Percentiles rank a stretch among this genome's conserved stretches.
These are phyloP conservation scores for Septoria linicola DNA, from an alignment of 2,329 filamentous ascomycete genomes.

Conservation along the genomic window DNA sequence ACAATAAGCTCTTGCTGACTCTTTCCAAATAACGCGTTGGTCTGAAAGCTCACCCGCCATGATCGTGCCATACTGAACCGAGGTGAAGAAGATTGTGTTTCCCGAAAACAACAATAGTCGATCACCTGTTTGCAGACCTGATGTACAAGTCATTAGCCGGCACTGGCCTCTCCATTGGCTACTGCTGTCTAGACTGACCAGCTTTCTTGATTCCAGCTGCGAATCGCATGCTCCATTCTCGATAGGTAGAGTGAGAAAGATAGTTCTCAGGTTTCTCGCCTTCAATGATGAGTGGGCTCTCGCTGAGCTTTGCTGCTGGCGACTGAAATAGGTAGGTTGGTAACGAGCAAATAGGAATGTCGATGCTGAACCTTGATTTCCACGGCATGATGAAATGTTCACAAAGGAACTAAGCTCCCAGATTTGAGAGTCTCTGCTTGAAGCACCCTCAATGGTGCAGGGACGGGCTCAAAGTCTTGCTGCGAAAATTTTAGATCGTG, in stretches of 20 bases:
- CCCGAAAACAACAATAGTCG: constrained; percentile 71
- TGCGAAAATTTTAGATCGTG: too few species aligned
- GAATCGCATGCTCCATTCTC: constrained; percentile 69
- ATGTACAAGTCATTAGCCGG: too few species aligned
- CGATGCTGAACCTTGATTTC: constrained; percentile 51
- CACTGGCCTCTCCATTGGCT: too few species aligned
- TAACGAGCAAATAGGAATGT: constrained; percentile 48
- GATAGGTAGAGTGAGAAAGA: constrained; percentile 63
- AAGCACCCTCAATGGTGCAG: too few species aligned
- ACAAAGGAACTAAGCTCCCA: too few species aligned
- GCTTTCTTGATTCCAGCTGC: constrained; percentile 60
- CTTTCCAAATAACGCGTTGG: too few species aligned
- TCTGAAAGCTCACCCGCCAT: constrained; percentile 56
- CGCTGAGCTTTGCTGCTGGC: constrained; percentile 41
- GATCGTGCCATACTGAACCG: constrained; percentile 67
- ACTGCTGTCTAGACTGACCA: too few species aligned
- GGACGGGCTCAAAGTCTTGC: too few species aligned
- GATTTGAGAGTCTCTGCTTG: neutral
- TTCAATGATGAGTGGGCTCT: constrained; percentile 58
- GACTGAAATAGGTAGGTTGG: constrained; percentile 53
- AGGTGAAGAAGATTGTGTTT: constrained; percentile 72
- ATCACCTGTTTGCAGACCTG: constrained; percentile 66
- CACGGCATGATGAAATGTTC: constrained; percentile 55
- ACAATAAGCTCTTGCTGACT: constrained; percentile 37
- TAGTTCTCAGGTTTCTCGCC: constrained; percentile 65